These are phyloP conservation scores for Athelia psychrophila DNA, from an alignment of 1,284 basidiomycete genomes.

Conservation along the genomic window DNA sequence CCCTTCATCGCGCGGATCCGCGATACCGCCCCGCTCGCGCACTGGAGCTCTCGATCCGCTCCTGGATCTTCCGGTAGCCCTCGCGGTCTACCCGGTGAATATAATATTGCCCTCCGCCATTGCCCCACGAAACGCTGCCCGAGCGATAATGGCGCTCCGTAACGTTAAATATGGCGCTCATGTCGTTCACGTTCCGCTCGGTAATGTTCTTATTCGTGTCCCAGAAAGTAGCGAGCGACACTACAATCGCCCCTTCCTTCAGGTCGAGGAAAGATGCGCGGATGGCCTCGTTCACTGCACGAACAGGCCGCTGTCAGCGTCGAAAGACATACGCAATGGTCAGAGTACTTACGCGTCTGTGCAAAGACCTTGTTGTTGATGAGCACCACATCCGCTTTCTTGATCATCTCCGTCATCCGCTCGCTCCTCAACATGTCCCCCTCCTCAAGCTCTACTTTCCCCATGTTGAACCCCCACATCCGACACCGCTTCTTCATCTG, in stretches of 20 bases:
- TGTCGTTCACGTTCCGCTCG: conserved; percentile 75
- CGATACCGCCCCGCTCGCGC: neutral
- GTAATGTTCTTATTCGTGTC: conserved; percentile 64
- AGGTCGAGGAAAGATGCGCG: conserved; percentile 74
- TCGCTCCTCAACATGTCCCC: conserved; percentile 69
- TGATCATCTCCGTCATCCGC: conserved; percentile 57
- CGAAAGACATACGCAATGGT: neutral
- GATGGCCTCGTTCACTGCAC: conserved; percentile 70
- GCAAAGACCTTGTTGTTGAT: conserved; percentile 81
- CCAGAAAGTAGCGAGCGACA: conserved; percentile 73
- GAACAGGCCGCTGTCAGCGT: conserved; percentile 2
- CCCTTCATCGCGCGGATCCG: too few species aligned
- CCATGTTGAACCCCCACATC: conserved; percentile 74
- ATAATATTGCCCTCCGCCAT: conserved; percentile 64
- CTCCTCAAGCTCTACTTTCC: conserved; percentile 68
- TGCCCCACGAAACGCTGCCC: conserved; percentile 75
- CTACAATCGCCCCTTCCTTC: conserved; percentile 76
- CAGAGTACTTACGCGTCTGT: conserved; percentile 52
- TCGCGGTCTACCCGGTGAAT: conserved; percentile 71
- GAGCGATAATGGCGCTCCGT: conserved; percentile 62
- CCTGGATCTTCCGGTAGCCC: conserved; percentile 58
- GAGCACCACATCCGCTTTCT: conserved; percentile 70
- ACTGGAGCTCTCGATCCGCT: conserved; percentile 45
- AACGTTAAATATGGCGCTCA: conserved; percentile 73
- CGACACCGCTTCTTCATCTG: conserved; percentile 62